Conservation (phyloP, 768 basidiomycete genomes). For the Obba rivulosa region DNA sequence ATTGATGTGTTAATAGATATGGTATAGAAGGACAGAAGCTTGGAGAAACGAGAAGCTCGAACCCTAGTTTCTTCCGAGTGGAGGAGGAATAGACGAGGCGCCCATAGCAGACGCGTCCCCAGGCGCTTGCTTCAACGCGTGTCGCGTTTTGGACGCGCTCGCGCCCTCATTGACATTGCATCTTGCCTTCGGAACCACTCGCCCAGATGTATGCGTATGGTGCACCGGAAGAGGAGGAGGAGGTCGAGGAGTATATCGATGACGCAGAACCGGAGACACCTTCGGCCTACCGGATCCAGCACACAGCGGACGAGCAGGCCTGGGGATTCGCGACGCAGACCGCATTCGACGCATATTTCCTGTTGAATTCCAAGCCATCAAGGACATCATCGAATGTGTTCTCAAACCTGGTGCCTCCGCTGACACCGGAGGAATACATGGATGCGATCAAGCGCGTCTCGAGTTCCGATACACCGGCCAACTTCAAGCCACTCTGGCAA, state of each 20-base stretch:
- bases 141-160: no score
- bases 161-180: no score
- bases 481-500: conserved; percentile 11
- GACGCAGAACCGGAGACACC: background rate
- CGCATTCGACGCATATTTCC: conserved; percentile 85
- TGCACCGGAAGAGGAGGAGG: conserved; percentile 14
- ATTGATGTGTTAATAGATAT: no score
- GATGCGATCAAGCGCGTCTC: conserved; percentile 25
- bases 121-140: no score
- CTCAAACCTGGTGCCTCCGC: conserved; percentile 65
- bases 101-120: no score
- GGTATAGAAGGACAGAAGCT: no score
- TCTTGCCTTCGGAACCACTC: no score
- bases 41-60: no score
- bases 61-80: no score
- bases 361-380: conserved; percentile 50
- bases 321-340: conserved; percentile 46
- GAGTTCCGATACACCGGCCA: conserved; percentile 29
- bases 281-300: background rate
- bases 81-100: no score
- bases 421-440: conserved; percentile 60
- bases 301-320: conserved; percentile 5
- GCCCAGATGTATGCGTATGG: no score
- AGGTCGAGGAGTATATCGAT: conserved; percentile 7
- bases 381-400: conserved; percentile 79